phyloP scores from a whole-genome alignment of 495 filamentous ascomycete species.

The Zalerion maritima region DNA sequence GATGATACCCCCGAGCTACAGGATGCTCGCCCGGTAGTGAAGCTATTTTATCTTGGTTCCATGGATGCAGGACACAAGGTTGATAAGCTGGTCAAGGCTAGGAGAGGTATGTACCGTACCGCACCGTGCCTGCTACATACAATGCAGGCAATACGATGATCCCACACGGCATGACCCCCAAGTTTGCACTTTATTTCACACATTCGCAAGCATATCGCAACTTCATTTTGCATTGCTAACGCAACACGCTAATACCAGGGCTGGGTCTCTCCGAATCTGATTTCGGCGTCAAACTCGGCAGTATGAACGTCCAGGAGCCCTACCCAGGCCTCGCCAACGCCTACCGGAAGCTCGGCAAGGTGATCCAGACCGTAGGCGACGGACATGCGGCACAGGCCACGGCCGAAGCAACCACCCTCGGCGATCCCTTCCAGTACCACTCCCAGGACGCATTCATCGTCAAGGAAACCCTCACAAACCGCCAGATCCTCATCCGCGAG shows the following conservation, averaged over 20 bases:
- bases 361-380: slow-evolving; percentile 84
- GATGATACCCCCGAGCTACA: slow-evolving; percentile 95
- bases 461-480: slow-evolving; percentile 96
- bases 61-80: slow-evolving; percentile 96
- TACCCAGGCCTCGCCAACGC: slow-evolving; percentile 78
- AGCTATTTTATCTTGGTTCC: slow-evolving; percentile 85
- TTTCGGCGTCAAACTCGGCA: slow-evolving; percentile 74
- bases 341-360: slow-evolving; percentile 87
- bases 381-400: slow-evolving; percentile 96
- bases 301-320: slow-evolving; percentile 76
- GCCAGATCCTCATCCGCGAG: slow-evolving; percentile 94
- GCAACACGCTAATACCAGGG: slow-evolving; percentile 34
- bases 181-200: background rate
- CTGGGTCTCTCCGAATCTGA: slow-evolving; percentile 88
- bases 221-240: slow-evolving; percentile 7
- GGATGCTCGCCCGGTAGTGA: slow-evolving; percentile 76
- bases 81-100: slow-evolving; percentile 80
- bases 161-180: background rate
- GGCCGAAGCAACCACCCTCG: slow-evolving; percentile 86
- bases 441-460: slow-evolving; percentile 95
- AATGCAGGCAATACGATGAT: no score
- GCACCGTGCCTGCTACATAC: background rate
- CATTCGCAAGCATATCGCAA: background rate
- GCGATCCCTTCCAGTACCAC: slow-evolving; percentile 89
- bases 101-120: slow-evolving; percentile 78